Conservation (phyloP, 768 basidiomycete species). For the Chalciporus chontae region DNA sequence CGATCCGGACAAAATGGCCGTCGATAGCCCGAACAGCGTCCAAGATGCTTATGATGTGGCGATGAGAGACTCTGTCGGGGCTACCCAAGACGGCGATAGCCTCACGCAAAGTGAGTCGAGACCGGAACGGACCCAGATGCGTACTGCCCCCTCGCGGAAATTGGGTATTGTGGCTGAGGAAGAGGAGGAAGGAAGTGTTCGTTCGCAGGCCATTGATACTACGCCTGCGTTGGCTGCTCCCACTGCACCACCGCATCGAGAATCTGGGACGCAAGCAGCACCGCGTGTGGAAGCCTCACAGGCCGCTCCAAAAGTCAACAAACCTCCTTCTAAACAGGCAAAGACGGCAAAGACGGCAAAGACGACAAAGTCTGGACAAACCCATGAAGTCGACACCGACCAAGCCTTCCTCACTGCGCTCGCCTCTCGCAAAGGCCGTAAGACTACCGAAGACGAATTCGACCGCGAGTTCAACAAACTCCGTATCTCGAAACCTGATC, state of each 20-base stretch:
- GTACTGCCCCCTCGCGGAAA: slow-evolving; percentile 6
- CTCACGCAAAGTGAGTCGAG: slow-evolving; percentile 27
- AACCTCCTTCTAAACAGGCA: slow-evolving; percentile 6
- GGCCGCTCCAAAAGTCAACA: slow-evolving; percentile 26
- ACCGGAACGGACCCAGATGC: slow-evolving; percentile 3
- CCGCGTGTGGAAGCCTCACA: not conserved
- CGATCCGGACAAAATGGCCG: slow-evolving; percentile 43
- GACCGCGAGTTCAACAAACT: slow-evolving; percentile 80
- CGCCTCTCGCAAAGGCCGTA: slow-evolving; percentile 67
- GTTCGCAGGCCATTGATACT: not conserved
- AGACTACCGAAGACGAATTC: slow-evolving; percentile 62
- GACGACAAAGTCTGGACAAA: slow-evolving; percentile 1
- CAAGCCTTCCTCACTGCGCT: slow-evolving; percentile 66
- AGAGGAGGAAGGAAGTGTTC: slow-evolving; percentile 43
- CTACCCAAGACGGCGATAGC: slow-evolving; percentile 18
- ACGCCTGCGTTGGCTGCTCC: not conserved
- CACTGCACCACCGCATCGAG: not conserved
- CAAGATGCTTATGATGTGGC: slow-evolving; percentile 10
- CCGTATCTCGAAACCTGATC: slow-evolving; percentile 63
- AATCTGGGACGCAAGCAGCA: slow-evolving; percentile 1
- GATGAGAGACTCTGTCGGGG: slow-evolving; percentile 10
- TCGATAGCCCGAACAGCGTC: slow-evolving; percentile 20
- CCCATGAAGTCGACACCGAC: slow-evolving; percentile 49
- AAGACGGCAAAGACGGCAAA: slow-evolving; percentile 10
- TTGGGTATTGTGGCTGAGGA: slow-evolving; percentile 49